Percentiles rank a stretch among this genome's conserved stretches.
Evolutionary conservation across 2,329 filamentous ascomycete genomes (phyloP).

Genomic region (Leptoxyphium fumago): DNA sequence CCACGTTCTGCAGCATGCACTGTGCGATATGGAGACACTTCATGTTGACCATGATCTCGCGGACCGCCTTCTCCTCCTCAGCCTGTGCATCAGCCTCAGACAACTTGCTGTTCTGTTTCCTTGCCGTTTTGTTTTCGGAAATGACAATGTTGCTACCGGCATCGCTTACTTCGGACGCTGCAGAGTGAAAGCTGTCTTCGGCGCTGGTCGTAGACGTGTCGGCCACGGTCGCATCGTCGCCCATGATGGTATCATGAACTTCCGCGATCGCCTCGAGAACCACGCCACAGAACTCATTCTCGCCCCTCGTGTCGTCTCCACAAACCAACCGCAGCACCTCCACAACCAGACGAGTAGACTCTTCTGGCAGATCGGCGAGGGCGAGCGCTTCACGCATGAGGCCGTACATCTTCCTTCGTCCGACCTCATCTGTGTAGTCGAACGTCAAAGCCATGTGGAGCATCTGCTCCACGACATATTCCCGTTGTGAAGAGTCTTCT

Average conservation of each 20-base stretch:
- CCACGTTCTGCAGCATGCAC: slow-evolving; percentile 90
- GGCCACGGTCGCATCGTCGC: slow-evolving; percentile 44
- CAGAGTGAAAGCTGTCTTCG: slow-evolving; percentile 88
- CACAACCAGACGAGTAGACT: slow-evolving; percentile 76
- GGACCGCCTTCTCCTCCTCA: slow-evolving; percentile 59
- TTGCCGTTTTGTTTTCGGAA: slow-evolving; percentile 21
- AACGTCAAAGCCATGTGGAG: slow-evolving; percentile 82
- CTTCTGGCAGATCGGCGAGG: slow-evolving; percentile 76
- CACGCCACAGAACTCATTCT: slow-evolving; percentile 69
- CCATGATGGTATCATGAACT: slow-evolving; percentile 81
- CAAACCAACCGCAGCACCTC: slow-evolving; percentile 74
- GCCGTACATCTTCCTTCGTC: slow-evolving; percentile 88
- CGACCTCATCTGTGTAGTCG: slow-evolving; percentile 96
- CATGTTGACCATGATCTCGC: slow-evolving; percentile 92
- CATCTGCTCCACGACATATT: slow-evolving; percentile 91
- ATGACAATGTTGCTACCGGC: slow-evolving; percentile 26
- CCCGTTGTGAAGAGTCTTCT: slow-evolving; percentile 74
- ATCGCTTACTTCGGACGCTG: slow-evolving; percentile 67
- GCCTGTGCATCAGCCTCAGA: slow-evolving; percentile 41
- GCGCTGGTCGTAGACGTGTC: slow-evolving; percentile 27
- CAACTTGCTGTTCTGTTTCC: slow-evolving; percentile 43
- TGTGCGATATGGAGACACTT: slow-evolving; percentile 96
- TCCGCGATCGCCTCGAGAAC: slow-evolving; percentile 91
- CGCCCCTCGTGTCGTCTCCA: slow-evolving; percentile 55
- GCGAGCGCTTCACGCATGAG: slow-evolving; percentile 75